These are phyloP conservation scores for Rubia balearica DNA, from an alignment of 305 asterid genomes.

Conservation along the genomic window DNA sequence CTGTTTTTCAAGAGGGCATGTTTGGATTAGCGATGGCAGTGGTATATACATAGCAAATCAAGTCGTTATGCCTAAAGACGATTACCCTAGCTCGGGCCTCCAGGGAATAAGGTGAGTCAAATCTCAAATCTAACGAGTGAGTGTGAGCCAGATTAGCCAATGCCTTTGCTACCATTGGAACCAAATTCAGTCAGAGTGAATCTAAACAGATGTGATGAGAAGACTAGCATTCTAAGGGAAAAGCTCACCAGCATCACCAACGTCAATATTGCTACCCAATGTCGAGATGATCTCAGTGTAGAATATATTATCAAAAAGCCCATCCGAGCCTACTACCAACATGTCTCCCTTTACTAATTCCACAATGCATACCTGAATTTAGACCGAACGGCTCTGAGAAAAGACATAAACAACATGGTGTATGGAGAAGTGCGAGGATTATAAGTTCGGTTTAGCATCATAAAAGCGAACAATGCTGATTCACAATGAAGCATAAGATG, in stretches of 20 bases:
- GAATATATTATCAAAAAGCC: conserved; percentile 73
- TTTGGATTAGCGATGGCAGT: background rate
- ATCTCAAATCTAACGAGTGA: conserved; percentile 57
- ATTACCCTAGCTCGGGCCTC: conserved; percentile 70
- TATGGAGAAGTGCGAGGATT: background rate
- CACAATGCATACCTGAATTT: conserved; percentile 52
- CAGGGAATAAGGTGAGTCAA: conserved; percentile 76
- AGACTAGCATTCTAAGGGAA: background rate
- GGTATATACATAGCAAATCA: background rate
- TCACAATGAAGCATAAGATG: background rate
- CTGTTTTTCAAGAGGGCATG: conserved; percentile 26
- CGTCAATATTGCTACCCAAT: conserved; percentile 31
- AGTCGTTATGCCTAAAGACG: background rate
- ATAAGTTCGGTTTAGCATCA: background rate
- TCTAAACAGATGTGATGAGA: background rate
- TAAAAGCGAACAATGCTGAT: background rate
- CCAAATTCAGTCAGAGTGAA: conserved; percentile 22
- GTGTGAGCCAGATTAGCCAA: conserved; percentile 59
- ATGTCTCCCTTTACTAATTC: conserved; percentile 64
- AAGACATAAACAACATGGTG: background rate
- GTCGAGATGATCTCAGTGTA: conserved; percentile 55
- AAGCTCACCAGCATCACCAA: conserved; percentile 52
- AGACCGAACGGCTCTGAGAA: conserved; percentile 1
- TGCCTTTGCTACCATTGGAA: conserved; percentile 59
- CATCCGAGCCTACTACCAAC: conserved; percentile 74